phyloP scores from a whole-genome alignment of 2,329 filamentous ascomycete species.

The Orbilia javanica region DNA sequence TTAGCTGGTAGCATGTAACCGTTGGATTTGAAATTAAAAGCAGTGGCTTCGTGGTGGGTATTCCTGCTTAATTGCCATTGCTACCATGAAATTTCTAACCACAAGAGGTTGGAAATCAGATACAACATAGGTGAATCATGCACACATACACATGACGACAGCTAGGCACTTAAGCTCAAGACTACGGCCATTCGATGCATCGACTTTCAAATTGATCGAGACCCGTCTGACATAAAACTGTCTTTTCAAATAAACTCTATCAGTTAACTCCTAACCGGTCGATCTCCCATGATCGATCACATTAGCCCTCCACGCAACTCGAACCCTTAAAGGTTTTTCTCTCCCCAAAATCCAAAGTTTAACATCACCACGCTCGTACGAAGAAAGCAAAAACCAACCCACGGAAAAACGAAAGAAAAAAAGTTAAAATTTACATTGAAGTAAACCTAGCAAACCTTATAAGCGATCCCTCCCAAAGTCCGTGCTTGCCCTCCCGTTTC shows the following conservation, averaged over 20 bases:
- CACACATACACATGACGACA: too few species aligned
- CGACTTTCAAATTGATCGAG: not conserved
- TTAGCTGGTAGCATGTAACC: too few species aligned
- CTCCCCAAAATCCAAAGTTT: not conserved
- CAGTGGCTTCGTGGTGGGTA: too few species aligned
- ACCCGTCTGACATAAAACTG: not conserved
- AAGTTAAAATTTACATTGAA: not conserved
- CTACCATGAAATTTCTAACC: too few species aligned
- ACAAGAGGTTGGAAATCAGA: too few species aligned
- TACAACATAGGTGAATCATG: too few species aligned
- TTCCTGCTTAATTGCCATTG: too few species aligned
- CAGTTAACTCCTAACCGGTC: not conserved
- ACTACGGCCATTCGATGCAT: too few species aligned
- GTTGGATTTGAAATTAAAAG: too few species aligned
- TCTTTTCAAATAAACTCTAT: not conserved
- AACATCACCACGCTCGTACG: slow-evolving; percentile 11
- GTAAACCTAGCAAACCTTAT: slow-evolving; percentile 9
- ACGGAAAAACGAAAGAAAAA: not conserved
- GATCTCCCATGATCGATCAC: not conserved
- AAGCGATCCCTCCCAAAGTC: not conserved
- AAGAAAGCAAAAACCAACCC: too few species aligned
- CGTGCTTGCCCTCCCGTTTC: not conserved
- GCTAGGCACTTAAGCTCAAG: too few species aligned
- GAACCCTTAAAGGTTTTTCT: not conserved
- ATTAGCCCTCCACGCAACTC: not conserved